These are phyloP conservation scores for Monosporozyma aerobia DNA, from an alignment of 805 yeast genomes.

Conservation along the genomic window DNA sequence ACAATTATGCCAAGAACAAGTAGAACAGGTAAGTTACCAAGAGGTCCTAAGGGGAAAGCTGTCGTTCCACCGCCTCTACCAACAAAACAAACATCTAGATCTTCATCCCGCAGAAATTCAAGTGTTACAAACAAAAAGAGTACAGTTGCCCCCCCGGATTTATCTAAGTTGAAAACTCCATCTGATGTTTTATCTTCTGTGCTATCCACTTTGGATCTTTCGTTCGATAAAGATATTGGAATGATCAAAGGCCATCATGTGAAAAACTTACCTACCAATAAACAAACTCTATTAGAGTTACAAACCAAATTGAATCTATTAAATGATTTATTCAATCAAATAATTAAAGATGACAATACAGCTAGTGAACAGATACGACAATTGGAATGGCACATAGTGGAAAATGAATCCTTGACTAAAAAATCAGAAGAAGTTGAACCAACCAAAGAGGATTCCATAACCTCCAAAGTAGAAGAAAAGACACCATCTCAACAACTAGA, in stretches of 20 bases:
- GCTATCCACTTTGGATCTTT: slow-evolving; percentile 41
- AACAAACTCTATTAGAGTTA: slow-evolving; percentile 37
- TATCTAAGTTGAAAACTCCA: slow-evolving; percentile 21
- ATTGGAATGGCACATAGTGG: slow-evolving; percentile 7
- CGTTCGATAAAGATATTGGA: slow-evolving; percentile 53
- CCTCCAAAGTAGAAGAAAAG: not conserved
- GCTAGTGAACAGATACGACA: slow-evolving; percentile 12
- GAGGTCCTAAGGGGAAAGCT: slow-evolving; percentile 2
- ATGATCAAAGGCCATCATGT: slow-evolving; percentile 50
- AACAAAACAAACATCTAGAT: not conserved
- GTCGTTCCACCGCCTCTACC: slow-evolving; percentile 1
- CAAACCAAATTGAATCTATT: slow-evolving; percentile 30
- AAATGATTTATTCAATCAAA: slow-evolving; percentile 15
- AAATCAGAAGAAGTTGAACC: slow-evolving; percentile 6
- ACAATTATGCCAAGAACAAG: slow-evolving; percentile 14
- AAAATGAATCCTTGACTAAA: slow-evolving; percentile 4
- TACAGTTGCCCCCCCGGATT: slow-evolving; percentile 15
- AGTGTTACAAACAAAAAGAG: slow-evolving; percentile 20
- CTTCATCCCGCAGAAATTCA: not conserved
- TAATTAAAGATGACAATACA: slow-evolving; percentile 17
- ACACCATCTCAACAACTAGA: not conserved
- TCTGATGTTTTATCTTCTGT: slow-evolving; percentile 41
- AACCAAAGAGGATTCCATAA: not conserved
- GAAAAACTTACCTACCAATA: slow-evolving; percentile 31
- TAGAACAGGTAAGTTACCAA: slow-evolving; percentile 17